These are phyloP conservation scores for Zygosaccharomyces kombuchaensis DNA, from an alignment of 805 yeast species.

Conservation along the genomic window DNA sequence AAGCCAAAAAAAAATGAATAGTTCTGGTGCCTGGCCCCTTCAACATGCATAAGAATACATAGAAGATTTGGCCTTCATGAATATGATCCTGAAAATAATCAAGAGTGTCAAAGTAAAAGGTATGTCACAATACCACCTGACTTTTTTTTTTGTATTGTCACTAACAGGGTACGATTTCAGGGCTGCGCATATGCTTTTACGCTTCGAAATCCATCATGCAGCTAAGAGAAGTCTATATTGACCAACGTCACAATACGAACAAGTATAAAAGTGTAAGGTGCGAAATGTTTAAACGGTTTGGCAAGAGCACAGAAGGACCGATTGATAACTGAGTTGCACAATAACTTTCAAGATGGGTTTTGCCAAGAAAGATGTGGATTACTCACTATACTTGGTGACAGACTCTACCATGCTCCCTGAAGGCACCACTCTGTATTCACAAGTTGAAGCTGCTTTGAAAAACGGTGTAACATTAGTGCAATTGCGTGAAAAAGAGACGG, in stretches of 20 bases:
- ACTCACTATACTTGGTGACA: conserved; percentile 72
- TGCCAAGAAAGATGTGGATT: conserved; percentile 32
- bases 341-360: conserved; percentile 15
- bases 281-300: not conserved
- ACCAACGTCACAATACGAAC: not conserved
- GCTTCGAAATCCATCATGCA: conserved; percentile 2
- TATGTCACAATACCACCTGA: not conserved
- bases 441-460: conserved; percentile 56
- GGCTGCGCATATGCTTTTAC: conserved; percentile 1
- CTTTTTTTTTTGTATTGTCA: not conserved
- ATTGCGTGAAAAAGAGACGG: conserved; percentile 70
- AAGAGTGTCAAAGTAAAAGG: not conserved
- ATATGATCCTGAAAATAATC: too few relatives aligned
- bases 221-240: not conserved
- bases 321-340: too few relatives aligned
- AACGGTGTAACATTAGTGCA: conserved; percentile 82
- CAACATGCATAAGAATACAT: too few relatives aligned
- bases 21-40: too few relatives aligned
- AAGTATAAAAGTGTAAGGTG: not conserved
- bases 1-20: too few relatives aligned
- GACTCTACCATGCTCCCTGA: conserved; percentile 71
- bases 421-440: conserved; percentile 50
- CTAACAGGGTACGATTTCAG: not conserved
- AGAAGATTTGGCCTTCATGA: too few relatives aligned
- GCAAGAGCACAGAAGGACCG: too few relatives aligned